Conservation (phyloP, 352 stramenopile species). For the Phytophthora podocarpi region DNA sequence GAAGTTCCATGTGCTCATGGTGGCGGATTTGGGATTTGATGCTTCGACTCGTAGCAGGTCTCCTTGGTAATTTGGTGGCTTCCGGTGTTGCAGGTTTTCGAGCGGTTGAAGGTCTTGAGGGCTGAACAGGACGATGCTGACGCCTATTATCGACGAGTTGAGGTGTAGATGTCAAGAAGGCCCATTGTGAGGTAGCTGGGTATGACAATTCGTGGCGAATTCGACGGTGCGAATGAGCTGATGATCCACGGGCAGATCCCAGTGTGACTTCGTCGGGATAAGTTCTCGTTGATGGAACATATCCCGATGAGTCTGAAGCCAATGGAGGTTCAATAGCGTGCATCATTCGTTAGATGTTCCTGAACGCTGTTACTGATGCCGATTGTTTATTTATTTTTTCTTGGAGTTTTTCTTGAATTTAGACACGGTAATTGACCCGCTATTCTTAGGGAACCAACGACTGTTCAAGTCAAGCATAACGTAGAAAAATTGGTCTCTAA, state of each 20-base stretch:
- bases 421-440: neutral
- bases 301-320: constrained; percentile 14
- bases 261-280: neutral
- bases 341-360: too few relatives aligned
- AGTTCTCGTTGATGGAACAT: constrained; percentile 9
- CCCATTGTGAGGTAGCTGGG: constrained; percentile 26
- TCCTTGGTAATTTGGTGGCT: constrained; percentile 13
- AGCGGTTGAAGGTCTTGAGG: constrained; percentile 29
- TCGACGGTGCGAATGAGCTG: constrained; percentile 17
- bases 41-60: constrained; percentile 33
- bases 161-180: constrained; percentile 24
- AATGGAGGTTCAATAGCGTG: constrained; percentile 24
- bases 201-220: constrained; percentile 25
- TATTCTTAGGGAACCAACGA: constrained; percentile 29
- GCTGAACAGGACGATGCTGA: constrained; percentile 3
- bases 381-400: constrained; percentile 7
- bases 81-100: neutral
- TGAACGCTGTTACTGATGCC: neutral
- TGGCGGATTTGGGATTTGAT: constrained; percentile 9
- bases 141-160: constrained; percentile 5
- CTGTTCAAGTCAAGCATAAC: too few relatives aligned
- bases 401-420: neutral
- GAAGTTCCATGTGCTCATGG: constrained; percentile 13
- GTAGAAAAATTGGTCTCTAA: neutral
- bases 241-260: constrained; percentile 11